Evolutionary conservation across 2,329 filamentous ascomycete genomes (phyloP).

Genomic region (Diaporthe caulivora): DNA sequence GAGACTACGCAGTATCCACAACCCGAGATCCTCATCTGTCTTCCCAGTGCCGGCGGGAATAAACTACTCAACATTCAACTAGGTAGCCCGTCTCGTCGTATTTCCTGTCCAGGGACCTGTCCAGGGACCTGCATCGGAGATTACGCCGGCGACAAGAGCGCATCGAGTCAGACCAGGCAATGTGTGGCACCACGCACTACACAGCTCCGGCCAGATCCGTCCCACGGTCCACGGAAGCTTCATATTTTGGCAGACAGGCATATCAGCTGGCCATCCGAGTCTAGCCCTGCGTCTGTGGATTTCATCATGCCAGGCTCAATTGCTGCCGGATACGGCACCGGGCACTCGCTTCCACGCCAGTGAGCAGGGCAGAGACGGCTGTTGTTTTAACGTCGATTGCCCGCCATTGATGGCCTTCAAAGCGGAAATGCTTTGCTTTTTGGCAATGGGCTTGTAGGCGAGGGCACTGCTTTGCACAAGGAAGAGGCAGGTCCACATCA

Average conservation of each 20-base stretch:
- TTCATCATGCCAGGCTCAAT: neutral
- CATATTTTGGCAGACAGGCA: neutral
- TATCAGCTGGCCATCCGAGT: neutral
- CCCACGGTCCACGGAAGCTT: neutral
- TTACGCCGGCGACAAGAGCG: neutral
- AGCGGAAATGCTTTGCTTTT: neutral
- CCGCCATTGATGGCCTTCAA: neutral
- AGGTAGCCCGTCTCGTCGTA: neutral
- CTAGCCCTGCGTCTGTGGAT: neutral
- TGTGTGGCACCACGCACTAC: constrained; percentile 8
- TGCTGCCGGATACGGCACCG: neutral
- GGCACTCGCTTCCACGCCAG: neutral
- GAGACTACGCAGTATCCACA: constrained; percentile 4
- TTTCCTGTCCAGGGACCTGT: no score
- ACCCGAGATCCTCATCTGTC: constrained; percentile 20
- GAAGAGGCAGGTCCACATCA: neutral
- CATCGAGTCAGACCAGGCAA: constrained; percentile 8
- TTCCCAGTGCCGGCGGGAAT: constrained; percentile 27
- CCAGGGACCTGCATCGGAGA: constrained; percentile 1
- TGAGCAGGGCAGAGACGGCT: neutral
- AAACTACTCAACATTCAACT: neutral
- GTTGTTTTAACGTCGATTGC: neutral
- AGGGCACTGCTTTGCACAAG: neutral
- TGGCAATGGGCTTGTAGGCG: neutral
- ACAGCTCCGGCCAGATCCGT: constrained; percentile 5